phyloP scores from a whole-genome alignment of 2,329 filamentous ascomycete genomes.

The Cyphellophora attinorum region DNA sequence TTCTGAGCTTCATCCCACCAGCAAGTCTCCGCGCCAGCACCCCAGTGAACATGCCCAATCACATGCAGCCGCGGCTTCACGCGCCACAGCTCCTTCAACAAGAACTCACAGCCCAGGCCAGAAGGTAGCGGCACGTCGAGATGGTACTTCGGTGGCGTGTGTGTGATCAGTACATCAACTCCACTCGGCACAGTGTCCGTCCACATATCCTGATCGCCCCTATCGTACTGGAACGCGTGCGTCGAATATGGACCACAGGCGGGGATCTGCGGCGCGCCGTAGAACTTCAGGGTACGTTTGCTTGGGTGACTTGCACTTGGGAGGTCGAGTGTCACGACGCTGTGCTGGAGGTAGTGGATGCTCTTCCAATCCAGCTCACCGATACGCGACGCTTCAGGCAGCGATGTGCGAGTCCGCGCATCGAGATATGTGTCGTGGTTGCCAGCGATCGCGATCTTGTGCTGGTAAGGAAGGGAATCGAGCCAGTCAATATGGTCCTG shows the following conservation, averaged over 20 bases:
- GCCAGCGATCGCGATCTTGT: constrained; percentile 39
- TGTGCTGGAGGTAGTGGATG: constrained; percentile 16
- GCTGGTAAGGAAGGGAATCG: constrained; percentile 25
- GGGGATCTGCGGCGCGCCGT: constrained; percentile 17
- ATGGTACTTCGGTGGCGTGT: constrained; percentile 17
- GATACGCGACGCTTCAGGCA: constrained; percentile 8
- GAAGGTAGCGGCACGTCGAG: constrained; percentile 12
- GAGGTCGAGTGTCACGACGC: constrained; percentile 9
- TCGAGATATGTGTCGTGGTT: constrained; percentile 34
- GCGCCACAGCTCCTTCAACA: constrained; percentile 15
- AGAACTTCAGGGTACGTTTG: constrained; percentile 15
- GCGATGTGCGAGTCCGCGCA: constrained; percentile 7
- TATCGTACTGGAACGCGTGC: constrained; percentile 19
- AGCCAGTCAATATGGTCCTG: constrained; percentile 34
- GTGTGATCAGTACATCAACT: constrained; percentile 18
- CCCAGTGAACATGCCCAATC: constrained; percentile 20
- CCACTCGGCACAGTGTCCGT: constrained; percentile 12
- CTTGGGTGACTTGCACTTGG: constrained; percentile 6
- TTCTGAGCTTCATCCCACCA: constrained; percentile 68
- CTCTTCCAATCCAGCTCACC: constrained; percentile 14
- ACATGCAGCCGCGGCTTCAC: constrained; percentile 18
- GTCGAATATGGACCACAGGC: constrained; percentile 13
- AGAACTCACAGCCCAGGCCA: constrained; percentile 14
- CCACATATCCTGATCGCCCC: constrained; percentile 16
- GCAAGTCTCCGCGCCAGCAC: constrained; percentile 57